Base-by-base conservation (phyloP, 2,329 filamentous ascomycete genomes). In the Botrytis byssoidea region DNA sequence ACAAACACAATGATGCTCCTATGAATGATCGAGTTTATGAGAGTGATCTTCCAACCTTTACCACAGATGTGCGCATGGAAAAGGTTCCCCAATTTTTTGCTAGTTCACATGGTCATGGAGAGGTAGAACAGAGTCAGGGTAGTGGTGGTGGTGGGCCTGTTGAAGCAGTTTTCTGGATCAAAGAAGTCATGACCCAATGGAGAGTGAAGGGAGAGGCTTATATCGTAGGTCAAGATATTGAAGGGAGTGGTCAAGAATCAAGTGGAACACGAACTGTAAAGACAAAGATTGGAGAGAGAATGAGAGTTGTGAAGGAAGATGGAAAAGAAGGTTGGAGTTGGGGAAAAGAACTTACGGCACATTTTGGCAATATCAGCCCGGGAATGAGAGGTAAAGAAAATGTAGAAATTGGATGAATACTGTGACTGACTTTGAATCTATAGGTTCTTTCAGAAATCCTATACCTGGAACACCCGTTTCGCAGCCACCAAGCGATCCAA, bases 361-460 rank as follows among this genome's bases (percentile, higher is more conserved):
- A 96, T 81, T 98, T 98, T 87, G 95, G 94, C 32, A 98, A 98
- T 82, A 83, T 96, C 78, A 91, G 89, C 77, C 95, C 95, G 10
- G 84, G 86, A 1, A 94, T 97, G 90, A 88, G 95, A 81, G 92
- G 92, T 16, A 73, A 71, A 57, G 69, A 72, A 82, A 91, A 12
- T 1, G 40, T 40, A 20, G 14, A 18, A 14, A 55, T 22, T 5
- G 18, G 46, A 55, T 55, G 65, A 67, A 22, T 9, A n/a, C 14
- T 12, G 5, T 6, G 46, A 46, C 46, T 67, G 29, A 67, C 35
- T 40, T 20, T 40, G 18, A 8, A 55, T 55, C 35, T 55, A 22
- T 40, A 67, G 65, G 65, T 29, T 44, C 71, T 29, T 75, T 75
- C 82, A 91, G 89, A 82, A 90, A 92, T 81, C 88, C 96, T 80